phyloP scores from a whole-genome alignment of 208 protist genomes.

The Angomonas desouzai region DNA sequence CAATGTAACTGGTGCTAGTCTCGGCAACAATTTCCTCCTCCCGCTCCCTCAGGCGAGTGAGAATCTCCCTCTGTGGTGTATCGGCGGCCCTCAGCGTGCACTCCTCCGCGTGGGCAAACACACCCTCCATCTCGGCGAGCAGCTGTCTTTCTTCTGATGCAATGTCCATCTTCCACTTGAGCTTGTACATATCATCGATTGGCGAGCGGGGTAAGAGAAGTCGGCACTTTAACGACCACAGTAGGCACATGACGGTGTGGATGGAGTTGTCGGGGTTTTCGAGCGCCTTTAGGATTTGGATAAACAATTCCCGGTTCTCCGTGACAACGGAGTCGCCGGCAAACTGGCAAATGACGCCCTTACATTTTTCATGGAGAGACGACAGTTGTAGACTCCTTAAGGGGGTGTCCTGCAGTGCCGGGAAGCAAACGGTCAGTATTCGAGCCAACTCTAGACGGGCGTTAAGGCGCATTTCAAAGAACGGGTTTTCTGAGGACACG shows the following conservation, averaged over 20 bases:
- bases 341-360: not conserved
- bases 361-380: not conserved
- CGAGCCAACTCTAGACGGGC: constrained; percentile 44
- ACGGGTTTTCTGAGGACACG: constrained; percentile 29
- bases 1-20: constrained; percentile 36
- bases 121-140: constrained; percentile 45
- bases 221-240: constrained; percentile 69
- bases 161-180: constrained; percentile 37
- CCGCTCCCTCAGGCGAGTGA: constrained; percentile 27
- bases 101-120: constrained; percentile 59
- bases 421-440: constrained; percentile 50
- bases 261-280: not conserved
- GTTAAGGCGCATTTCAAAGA: constrained; percentile 59
- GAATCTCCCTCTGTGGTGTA: constrained; percentile 33
- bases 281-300: constrained; percentile 7
- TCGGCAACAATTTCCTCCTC: constrained; percentile 32
- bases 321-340: not conserved
- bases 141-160: constrained; percentile 35
- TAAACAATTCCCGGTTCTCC: constrained; percentile 12
- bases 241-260: constrained; percentile 20
- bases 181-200: constrained; percentile 79
- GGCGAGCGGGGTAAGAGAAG: constrained; percentile 75
- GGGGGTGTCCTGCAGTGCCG: constrained; percentile 17
- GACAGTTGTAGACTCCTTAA: not conserved
- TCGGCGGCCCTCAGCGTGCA: constrained; percentile 38